Evolutionary conservation across 2,329 filamentous ascomycete species (phyloP), one percentile per base, ranked within the genome.

Genomic region (Talaromyces sp.): DNA sequence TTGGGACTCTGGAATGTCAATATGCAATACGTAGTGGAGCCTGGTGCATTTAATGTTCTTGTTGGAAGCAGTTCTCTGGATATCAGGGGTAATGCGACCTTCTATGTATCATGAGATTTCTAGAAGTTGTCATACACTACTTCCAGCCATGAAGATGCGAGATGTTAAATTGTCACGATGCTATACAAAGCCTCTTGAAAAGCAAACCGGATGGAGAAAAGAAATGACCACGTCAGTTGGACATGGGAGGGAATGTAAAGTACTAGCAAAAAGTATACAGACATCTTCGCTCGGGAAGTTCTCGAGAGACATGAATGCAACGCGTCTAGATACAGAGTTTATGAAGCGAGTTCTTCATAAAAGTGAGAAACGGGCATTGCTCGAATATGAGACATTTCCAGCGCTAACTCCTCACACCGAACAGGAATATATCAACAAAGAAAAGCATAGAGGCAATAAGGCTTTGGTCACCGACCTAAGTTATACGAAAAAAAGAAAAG

Each of bases 21-120:
- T 39, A 89, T 91, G 87, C 78, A 88, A 74, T 92, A 92, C 74
- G 87, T 90, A 27, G 89, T 92, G 43, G 90, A 92, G 81, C 84
- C 85, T 3, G 90, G 90, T 1, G 83, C 88, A 47, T 92, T 92
- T 73, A 76, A 82, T 5, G 78, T 91, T 10, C 79, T 83, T 63
- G 83, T 89, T 16, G 90, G 88, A 2, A 76, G 77, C n/a, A 84
- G 80, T 67, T 75, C 74, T n/a, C 66, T 66, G 62, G 75, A 77
- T 71, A 73, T 76, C 64, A 66, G 73, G 61, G 74, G 70, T 6
- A 76, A 73, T 65, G 68, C 71, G 37, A 76, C 72, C 6, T 74
- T 77, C 48, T 71, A 70, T 64, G 74, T 76, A 24, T 47, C 57
- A 7, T 66, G 47, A 63, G 33, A 13, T 1, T 14, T 22, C 14